Percentiles rank a stretch among this genome's conserved stretches.
phyloP scores from a whole-genome alignment of 2,329 filamentous ascomycete species.

The Didymella arachidicola region DNA sequence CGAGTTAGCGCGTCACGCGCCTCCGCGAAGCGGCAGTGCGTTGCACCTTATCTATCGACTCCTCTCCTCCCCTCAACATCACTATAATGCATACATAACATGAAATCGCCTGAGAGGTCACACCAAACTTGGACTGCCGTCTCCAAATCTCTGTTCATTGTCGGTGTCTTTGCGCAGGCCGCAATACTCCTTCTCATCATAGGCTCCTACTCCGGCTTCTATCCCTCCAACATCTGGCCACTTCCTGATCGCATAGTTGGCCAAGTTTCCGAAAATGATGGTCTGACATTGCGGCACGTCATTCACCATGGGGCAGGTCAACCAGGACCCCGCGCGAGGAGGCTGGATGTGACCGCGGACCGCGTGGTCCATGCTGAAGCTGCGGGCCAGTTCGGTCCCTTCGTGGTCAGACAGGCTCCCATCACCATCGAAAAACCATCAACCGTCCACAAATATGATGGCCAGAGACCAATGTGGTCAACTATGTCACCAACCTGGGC shows the following conservation, averaged over 20 bases:
- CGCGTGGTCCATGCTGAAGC: constrained; percentile 33
- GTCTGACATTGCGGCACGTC: constrained; percentile 42
- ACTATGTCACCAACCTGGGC: constrained; percentile 43
- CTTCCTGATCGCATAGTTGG: constrained; percentile 15
- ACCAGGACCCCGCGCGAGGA: constrained; percentile 42
- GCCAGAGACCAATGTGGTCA: constrained; percentile 39
- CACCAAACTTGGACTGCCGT: constrained; percentile 26
- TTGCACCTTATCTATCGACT: constrained; percentile 22
- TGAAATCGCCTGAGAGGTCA: constrained; percentile 25
- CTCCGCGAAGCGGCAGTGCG: constrained; percentile 9
- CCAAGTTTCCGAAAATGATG: constrained; percentile 16
- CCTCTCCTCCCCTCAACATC: constrained; percentile 19
- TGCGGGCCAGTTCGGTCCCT: constrained; percentile 38
- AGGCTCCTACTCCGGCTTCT: constrained; percentile 23
- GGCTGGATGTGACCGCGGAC: constrained; percentile 42
- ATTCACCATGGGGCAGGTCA: constrained; percentile 48
- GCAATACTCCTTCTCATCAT: constrained; percentile 29
- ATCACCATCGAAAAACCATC: constrained; percentile 43
- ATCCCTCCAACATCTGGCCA: constrained; percentile 18
- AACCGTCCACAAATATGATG: constrained; percentile 26
- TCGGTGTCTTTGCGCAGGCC: constrained; percentile 35
- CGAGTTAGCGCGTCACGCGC: constrained; percentile 17
- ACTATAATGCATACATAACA: constrained; percentile 31
- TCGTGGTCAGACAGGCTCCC: constrained; percentile 39
- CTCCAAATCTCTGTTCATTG: constrained; percentile 23